phyloP scores from a whole-genome alignment of 1,139 yeast species.

The Blastobotrys petasosporus region DNA sequence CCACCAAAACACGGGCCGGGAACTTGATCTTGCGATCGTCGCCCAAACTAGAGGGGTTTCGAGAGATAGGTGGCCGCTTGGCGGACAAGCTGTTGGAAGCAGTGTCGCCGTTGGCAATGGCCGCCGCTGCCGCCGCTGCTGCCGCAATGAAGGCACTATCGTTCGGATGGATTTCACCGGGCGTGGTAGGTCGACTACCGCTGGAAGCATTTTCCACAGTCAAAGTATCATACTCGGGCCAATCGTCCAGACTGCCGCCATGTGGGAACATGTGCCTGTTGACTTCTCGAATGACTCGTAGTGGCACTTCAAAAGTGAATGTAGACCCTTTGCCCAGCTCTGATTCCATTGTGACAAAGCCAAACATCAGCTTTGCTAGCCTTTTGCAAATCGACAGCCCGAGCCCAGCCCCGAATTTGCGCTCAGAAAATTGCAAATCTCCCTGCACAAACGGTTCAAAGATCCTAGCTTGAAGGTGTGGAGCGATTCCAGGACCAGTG shows the following conservation, averaged over 20 bases:
- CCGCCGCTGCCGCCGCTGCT: not conserved
- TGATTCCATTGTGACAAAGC: slow-evolving; percentile 60
- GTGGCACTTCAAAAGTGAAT: slow-evolving; percentile 73
- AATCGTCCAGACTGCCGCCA: slow-evolving; percentile 11
- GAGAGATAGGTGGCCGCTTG: slow-evolving; percentile 21
- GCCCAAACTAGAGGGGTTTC: slow-evolving; percentile 21
- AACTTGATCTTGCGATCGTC: slow-evolving; percentile 21
- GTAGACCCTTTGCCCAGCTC: slow-evolving; percentile 74
- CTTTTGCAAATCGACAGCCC: slow-evolving; percentile 89
- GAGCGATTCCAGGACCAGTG: slow-evolving; percentile 89
- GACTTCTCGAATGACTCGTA: slow-evolving; percentile 35
- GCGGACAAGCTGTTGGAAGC: not conserved
- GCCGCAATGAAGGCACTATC: not conserved
- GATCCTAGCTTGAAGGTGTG: slow-evolving; percentile 69
- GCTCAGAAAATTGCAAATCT: slow-evolving; percentile 79
- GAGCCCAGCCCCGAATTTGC: slow-evolving; percentile 89
- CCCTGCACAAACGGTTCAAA: slow-evolving; percentile 95
- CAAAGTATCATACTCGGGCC: slow-evolving; percentile 17
- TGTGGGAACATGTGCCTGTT: slow-evolving; percentile 18
- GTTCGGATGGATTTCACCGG: too few species aligned
- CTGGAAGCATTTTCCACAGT: too few species aligned
- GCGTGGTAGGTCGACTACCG: too few species aligned
- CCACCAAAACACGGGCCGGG: slow-evolving; percentile 65
- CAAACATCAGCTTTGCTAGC: slow-evolving; percentile 80
- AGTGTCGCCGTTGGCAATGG: not conserved